Evolutionary conservation across 768 basidiomycete genomes (phyloP), one percentile per base, ranked within the genome.

Genomic region (Lactifluus echinatus): DNA sequence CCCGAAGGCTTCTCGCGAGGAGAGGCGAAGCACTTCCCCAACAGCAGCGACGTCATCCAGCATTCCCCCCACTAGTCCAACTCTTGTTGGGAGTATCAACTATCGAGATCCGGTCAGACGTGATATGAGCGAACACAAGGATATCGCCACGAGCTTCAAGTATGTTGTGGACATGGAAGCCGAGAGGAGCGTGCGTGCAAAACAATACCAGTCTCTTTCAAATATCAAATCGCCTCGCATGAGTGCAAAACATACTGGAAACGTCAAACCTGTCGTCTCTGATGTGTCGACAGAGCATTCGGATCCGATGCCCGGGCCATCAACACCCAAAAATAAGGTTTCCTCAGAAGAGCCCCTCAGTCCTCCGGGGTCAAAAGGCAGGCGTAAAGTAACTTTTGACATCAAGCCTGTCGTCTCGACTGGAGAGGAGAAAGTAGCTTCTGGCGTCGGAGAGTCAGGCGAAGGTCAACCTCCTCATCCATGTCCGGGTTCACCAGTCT

Each of bases 371-470:
- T 54, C 66, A 73, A 85, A 73, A 74, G 72, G 75, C 49, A 87
- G 83, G 68, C 75, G 81, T 59, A 86, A 82, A 67, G 84, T 89
- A 29, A 87, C 84, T 8, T 89, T 89, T 64, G 79, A 89, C 61
- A 78, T 85, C 48, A 73, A 83, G 65, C 79, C 82, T 21, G 80
- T 75, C 37, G 75, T 78, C 11, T 70, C 75, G 56, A 68, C 19
- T 71, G 69, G 55, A 65, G 66, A 42, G 68, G 68, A 39, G 70
- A 72, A 53, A 48, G n/a, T n/a, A n/a, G 36, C 29, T 36, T 23
- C 33, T 26, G 28, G 17, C 46, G 46, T 37, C 55, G 28, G 53
- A 55, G n/a, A 29, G 51, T 11, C 47, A 48, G 26, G 76, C 73
- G 83, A 81, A 60, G 57, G 72, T 68, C 56, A 40, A 53, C 10